phyloP scores from a whole-genome alignment of 2,329 filamentous ascomycete species.

The Alternaria tenuissima region DNA sequence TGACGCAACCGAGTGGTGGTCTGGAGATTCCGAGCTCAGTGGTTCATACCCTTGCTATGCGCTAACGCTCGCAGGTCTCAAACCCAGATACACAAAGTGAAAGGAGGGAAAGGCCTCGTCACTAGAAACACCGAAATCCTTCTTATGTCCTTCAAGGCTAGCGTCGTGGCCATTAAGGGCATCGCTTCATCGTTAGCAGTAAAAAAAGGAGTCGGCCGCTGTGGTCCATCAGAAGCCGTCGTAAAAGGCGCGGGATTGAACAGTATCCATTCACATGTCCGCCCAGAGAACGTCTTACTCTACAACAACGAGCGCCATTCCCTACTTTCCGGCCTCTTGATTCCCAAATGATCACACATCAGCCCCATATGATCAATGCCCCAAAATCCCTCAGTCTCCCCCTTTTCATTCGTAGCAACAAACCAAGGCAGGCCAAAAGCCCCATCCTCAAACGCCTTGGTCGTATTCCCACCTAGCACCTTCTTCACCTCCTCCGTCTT shows the following conservation, averaged over 20 bases:
- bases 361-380: constrained; percentile 68
- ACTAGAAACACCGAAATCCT: neutral
- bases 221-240: neutral
- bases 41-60: neutral
- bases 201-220: neutral
- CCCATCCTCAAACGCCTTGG: constrained; percentile 60
- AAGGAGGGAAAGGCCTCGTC: neutral
- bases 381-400: constrained; percentile 65
- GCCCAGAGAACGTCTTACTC: neutral
- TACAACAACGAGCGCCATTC: constrained; percentile 53
- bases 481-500: constrained; percentile 57
- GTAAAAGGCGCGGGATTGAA: neutral
- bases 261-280: neutral
- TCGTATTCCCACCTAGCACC: constrained; percentile 58
- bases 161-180: neutral
- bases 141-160: neutral
- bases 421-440: constrained; percentile 71
- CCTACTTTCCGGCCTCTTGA: constrained; percentile 54
- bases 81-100: neutral
- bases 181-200: neutral
- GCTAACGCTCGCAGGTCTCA: neutral
- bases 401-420: constrained; percentile 62
- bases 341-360: constrained; percentile 61
- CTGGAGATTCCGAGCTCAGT: neutral
- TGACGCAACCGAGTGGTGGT: neutral